Evolutionary conservation across 2,329 filamentous ascomycete genomes (phyloP).

Genomic region (Ophiocordyceps camponoti-rufipedis): DNA sequence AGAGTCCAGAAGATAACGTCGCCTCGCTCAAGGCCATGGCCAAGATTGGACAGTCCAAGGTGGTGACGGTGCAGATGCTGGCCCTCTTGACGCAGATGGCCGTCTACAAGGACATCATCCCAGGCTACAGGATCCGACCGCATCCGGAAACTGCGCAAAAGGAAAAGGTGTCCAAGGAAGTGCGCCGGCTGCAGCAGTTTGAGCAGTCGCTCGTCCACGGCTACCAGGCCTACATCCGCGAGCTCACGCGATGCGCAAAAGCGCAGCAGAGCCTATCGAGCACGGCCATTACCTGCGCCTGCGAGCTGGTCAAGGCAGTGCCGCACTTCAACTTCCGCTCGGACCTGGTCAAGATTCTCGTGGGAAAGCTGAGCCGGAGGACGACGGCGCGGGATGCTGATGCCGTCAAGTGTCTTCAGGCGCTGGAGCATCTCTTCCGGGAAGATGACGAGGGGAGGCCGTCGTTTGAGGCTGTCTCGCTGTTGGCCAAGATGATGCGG

Average conservation of each 20-base stretch:
- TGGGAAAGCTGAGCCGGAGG: conserved; percentile 62
- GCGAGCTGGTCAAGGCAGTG: conserved; percentile 60
- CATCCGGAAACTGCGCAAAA: conserved; percentile 54
- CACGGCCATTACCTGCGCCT: conserved; percentile 73
- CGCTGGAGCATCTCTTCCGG: conserved; percentile 64
- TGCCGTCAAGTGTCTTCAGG: conserved; percentile 58
- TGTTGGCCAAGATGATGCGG: conserved; percentile 92
- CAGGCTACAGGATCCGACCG: conserved; percentile 84
- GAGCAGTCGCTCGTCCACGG: conserved; percentile 74
- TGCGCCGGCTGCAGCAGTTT: conserved; percentile 62
- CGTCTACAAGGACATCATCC: conserved; percentile 90
- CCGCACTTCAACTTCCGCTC: conserved; percentile 94
- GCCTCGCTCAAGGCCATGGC: conserved; percentile 62
- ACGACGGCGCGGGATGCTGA: conserved; percentile 44
- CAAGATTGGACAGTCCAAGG: conserved; percentile 50
- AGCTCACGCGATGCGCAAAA: conserved; percentile 51
- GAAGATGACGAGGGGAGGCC: conserved; percentile 82
- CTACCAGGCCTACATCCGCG: conserved; percentile 72
- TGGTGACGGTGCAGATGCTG: conserved; percentile 66
- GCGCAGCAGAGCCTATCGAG: conserved; percentile 38
- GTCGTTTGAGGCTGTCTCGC: conserved; percentile 67
- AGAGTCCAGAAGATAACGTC: conserved; percentile 82
- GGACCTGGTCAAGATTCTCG: conserved; percentile 73
- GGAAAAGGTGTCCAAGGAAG: conserved; percentile 81
- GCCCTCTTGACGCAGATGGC: conserved; percentile 72